Base-by-base conservation (phyloP, 2,329 filamentous ascomycete species). In the Colletotrichum liriopes region DNA sequence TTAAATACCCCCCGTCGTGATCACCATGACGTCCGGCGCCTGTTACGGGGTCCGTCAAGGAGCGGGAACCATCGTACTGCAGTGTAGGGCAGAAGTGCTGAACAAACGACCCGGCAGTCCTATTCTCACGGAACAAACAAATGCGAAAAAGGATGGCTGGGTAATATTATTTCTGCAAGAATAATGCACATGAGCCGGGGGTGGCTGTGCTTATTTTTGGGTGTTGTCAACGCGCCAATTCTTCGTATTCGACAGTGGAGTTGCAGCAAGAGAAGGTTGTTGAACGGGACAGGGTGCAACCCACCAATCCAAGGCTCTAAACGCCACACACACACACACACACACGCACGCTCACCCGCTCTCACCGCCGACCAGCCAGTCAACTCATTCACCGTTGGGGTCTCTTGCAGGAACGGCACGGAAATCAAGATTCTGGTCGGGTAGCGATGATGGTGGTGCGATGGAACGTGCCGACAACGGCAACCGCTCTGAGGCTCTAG, bases 211-310 rank as follows among this genome's bases (percentile, higher is more conserved):
- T 68, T 58, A 37, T 69, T 59, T 58, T 68, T 37, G 61, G 23
- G 54, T 52, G 18, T 14, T 37, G 37, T 20, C 52, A 64, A 60
- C 41, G 55, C 39, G 71, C 67, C 71, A 73, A 71, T 73, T 71
- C 49, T 73, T 73, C 67, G 71, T 73, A 73, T 73, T 73, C 61
- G 52, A 29, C 55, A 37, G 52, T 59, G 65, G 65, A 58, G 29
- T 64, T 66, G 70, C 70, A 65, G 26, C 58, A 35, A 60, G 45
- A 62, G 26, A 62, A 62, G 29, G 45, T 49, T 62, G 45, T 32
- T 29, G 16, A 43, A 9, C 35, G 18, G 35, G 35, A 41, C 26
- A 47, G 49, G 47, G 29, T 61, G 49, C 56, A 39, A 59, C 52
- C 59, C 52, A 39, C 69, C 65, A 69, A 69, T 72, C 65, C 45